Evolutionary conservation across 1,284 basidiomycete genomes (phyloP).

Genomic region (Cerioporus squamosus): DNA sequence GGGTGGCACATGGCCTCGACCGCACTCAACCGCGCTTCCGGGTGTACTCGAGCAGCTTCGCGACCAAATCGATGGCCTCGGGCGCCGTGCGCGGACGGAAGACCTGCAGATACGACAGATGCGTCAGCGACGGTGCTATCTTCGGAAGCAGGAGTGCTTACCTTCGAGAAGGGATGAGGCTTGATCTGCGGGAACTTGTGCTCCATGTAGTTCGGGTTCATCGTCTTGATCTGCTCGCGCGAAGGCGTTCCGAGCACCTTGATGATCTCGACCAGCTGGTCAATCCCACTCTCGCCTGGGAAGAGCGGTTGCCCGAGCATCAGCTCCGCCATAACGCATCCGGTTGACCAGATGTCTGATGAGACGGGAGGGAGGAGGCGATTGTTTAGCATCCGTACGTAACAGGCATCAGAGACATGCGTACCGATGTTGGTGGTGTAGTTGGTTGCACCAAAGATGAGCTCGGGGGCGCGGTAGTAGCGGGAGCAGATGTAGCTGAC

Average conservation of each 20-base stretch:
- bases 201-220: slow-evolving; percentile 99
- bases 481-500: slow-evolving; percentile 99
- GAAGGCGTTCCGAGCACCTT: slow-evolving; percentile 99
- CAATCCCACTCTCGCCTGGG: slow-evolving; percentile 99
- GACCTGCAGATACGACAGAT: slow-evolving; percentile 60
- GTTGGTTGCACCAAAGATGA: slow-evolving; percentile 99
- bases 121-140: slow-evolving; percentile 13
- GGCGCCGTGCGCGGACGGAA: slow-evolving; percentile 97
- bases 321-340: slow-evolving; percentile 99
- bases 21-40: slow-evolving; percentile 88
- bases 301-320: slow-evolving; percentile 99
- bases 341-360: slow-evolving; percentile 98
- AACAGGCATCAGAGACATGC: slow-evolving; percentile 34
- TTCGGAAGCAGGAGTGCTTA: slow-evolving; percentile 36
- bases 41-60: slow-evolving; percentile 98
- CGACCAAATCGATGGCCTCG: slow-evolving; percentile 96
- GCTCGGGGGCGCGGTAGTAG: slow-evolving; percentile 98
- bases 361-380: slow-evolving; percentile 1
- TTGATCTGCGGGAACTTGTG: slow-evolving; percentile 99
- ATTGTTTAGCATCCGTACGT: neutral
- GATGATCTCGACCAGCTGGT: slow-evolving; percentile 99
- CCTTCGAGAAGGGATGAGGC: slow-evolving; percentile 94
- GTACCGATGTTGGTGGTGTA: slow-evolving; percentile 99
- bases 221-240: slow-evolving; percentile 99
- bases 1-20: slow-evolving; percentile 95